Conservation (phyloP, 2,329 filamentous ascomycete species). For the Aureobasidium sp. region DNA sequence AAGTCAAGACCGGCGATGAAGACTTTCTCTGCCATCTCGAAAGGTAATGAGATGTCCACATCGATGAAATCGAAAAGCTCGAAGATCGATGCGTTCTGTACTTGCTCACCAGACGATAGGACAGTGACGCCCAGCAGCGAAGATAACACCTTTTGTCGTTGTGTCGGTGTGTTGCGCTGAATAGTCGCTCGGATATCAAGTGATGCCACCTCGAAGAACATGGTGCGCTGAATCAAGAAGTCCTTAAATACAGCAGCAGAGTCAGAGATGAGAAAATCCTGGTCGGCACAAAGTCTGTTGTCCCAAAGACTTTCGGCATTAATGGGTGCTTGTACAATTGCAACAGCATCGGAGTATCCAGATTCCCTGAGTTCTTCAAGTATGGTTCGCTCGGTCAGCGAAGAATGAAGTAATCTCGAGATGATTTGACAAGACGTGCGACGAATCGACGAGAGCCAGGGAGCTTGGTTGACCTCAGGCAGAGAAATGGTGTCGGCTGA, state of each 20-base stretch:
- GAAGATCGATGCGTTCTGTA: conserved; percentile 69
- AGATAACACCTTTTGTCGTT: conserved; percentile 40
- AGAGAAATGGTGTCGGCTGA: conserved; percentile 59
- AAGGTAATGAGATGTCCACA: conserved; percentile 43
- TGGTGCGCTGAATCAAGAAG: conserved; percentile 68
- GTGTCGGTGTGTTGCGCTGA: conserved; percentile 54
- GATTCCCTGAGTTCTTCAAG: conserved; percentile 68
- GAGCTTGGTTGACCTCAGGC: conserved; percentile 50
- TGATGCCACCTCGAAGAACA: conserved; percentile 75
- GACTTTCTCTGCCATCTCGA: conserved; percentile 42
- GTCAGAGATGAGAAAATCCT: conserved; percentile 59
- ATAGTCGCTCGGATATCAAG: conserved; percentile 74
- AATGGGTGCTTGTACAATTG: conserved; percentile 63
- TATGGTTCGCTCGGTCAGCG: conserved; percentile 65
- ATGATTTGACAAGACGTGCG: conserved; percentile 46
- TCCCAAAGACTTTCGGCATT: conserved; percentile 66
- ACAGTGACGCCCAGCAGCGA: conserved; percentile 69
- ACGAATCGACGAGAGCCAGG: conserved; percentile 47
- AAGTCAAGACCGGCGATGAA: conserved; percentile 61
- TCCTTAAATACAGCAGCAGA: conserved; percentile 63
- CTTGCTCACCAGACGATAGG: conserved; percentile 55
- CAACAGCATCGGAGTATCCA: conserved; percentile 69
- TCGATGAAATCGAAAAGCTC: conserved; percentile 90
- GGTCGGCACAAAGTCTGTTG: conserved; percentile 48
- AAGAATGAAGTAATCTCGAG: conserved; percentile 73